Conservation (phyloP, 805 yeast genomes). For the Barnettozyma botsteinii region DNA sequence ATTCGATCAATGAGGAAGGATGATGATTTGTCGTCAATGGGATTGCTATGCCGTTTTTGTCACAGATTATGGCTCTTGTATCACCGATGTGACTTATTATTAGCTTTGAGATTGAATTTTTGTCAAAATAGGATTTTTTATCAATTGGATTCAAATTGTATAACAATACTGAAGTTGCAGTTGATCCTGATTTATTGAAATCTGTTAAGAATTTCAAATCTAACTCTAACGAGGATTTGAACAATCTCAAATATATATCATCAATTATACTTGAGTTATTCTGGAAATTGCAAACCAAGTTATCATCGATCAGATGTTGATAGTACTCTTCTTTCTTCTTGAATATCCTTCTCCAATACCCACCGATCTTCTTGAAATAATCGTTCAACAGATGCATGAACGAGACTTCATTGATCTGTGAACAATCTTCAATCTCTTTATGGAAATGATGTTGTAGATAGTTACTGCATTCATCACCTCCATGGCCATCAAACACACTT, state of each 20-base stretch:
- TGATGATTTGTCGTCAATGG: slow-evolving; percentile 78
- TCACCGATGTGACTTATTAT: slow-evolving; percentile 91
- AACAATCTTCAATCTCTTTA: slow-evolving; percentile 41
- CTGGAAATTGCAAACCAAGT: slow-evolving; percentile 11
- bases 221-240: slow-evolving; percentile 57
- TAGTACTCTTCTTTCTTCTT: slow-evolving; percentile 36
- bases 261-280: slow-evolving; percentile 31
- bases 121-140: slow-evolving; percentile 39
- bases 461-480: slow-evolving; percentile 70
- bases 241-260: slow-evolving; percentile 56
- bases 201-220: slow-evolving; percentile 52
- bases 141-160: slow-evolving; percentile 35
- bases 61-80: slow-evolving; percentile 82
- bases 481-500: slow-evolving; percentile 91
- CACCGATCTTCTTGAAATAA: slow-evolving; percentile 58
- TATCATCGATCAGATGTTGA: slow-evolving; percentile 27
- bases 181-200: slow-evolving; percentile 47
- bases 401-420: slow-evolving; percentile 25
- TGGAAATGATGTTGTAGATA: slow-evolving; percentile 52
- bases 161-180: slow-evolving; percentile 61
- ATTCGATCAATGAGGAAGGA: slow-evolving; percentile 77
- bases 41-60: slow-evolving; percentile 72
- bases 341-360: slow-evolving; percentile 81
- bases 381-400: slow-evolving; percentile 41
- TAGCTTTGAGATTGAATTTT: slow-evolving; percentile 58